Evolutionary conservation across 345 rosid genomes (phyloP).

Genomic region (Fremontodendron californicum): DNA sequence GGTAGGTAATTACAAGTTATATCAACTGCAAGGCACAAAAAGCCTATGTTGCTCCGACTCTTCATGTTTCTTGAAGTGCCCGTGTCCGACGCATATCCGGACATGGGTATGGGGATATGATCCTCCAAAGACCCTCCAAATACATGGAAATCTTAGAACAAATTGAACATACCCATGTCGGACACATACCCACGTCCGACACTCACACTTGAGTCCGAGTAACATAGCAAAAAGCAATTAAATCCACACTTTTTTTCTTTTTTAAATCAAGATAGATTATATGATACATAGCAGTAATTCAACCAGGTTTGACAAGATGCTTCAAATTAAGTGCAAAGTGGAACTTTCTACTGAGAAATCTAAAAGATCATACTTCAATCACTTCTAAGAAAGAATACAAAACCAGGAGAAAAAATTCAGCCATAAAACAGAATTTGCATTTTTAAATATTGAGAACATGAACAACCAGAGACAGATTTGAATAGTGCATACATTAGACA

Average conservation of each 20-base stretch:
- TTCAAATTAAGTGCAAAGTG: neutral
- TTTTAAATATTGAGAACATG: neutral
- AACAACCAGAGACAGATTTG: conserved; percentile 8
- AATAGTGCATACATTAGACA: conserved; percentile 43
- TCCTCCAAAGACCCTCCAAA: too few relatives aligned
- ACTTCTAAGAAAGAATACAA: neutral
- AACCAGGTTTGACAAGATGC: neutral
- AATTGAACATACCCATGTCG: too few relatives aligned
- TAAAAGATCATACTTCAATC: neutral
- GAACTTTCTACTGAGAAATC: neutral
- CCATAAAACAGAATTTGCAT: neutral
- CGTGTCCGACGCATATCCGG: too few relatives aligned
- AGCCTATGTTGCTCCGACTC: too few relatives aligned
- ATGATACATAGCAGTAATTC: neutral
- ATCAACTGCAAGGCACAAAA: neutral
- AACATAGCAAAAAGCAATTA: too few relatives aligned
- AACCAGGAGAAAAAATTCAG: neutral
- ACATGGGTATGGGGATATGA: too few relatives aligned
- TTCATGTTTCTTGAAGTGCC: too few relatives aligned
- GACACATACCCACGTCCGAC: too few relatives aligned
- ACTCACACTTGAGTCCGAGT: too few relatives aligned
- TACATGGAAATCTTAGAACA: too few relatives aligned
- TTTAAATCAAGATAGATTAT: neutral
- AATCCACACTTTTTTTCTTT: neutral
- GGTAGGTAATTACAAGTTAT: neutral